Percentiles rank a stretch among this genome's conserved stretches.
Conservation (phyloP, 306 rosid species). For the Cyclanthera cordifolia region DNA sequence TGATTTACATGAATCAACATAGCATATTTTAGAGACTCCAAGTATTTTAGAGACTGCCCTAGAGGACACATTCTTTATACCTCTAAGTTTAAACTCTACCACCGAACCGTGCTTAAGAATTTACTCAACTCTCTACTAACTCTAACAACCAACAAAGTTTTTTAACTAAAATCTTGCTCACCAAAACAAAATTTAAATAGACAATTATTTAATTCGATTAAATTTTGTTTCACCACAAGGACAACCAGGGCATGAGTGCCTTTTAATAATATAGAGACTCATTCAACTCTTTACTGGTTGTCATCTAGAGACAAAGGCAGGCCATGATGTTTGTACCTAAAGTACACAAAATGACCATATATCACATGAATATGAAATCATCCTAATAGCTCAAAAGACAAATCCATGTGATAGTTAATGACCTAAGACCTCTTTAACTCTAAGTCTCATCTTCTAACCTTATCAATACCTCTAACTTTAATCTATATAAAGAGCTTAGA, state of each 20-base stretch:
- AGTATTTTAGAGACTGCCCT: no score
- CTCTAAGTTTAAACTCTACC: no score
- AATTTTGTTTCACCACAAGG: background rate
- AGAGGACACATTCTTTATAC: no score
- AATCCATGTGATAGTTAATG: slow-evolving; percentile 20
- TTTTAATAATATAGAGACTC: background rate
- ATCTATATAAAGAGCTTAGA: slow-evolving; percentile 22
- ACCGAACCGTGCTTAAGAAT: no score
- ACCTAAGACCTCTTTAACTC: background rate
- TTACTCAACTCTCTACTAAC: background rate
- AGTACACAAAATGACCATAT: background rate
- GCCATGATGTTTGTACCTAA: background rate
- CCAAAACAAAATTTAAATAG: background rate
- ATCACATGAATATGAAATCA: background rate
- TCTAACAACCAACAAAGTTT: background rate
- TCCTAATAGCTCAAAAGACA: slow-evolving; percentile 10
- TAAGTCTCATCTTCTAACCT: slow-evolving; percentile 1
- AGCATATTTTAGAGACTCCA: no score
- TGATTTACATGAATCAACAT: no score
- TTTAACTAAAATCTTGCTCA: background rate
- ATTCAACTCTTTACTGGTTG: background rate
- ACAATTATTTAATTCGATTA: background rate
- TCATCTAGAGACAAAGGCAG: background rate
- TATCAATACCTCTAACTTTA: background rate
- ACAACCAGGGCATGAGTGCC: background rate